Percentiles rank a stretch among this genome's conserved stretches.
Conservation (phyloP, 768 basidiomycete genomes). For the Amanita pseudoporphyria region DNA sequence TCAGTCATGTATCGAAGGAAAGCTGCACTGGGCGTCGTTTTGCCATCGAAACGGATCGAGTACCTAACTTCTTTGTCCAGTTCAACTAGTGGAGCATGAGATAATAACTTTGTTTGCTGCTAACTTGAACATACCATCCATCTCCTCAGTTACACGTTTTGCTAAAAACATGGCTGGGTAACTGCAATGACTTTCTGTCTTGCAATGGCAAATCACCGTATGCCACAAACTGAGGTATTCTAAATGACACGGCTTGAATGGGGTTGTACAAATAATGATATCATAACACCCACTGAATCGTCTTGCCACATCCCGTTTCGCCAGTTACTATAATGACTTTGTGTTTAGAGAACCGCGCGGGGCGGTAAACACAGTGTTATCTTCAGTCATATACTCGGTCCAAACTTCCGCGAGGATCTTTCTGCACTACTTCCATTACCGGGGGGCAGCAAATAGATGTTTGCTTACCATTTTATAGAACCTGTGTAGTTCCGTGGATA, state of each 20-base stretch:
- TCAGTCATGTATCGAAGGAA: constrained; percentile 96
- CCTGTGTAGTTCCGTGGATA: constrained; percentile 75
- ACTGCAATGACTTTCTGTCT: neutral
- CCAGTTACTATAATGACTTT: constrained; percentile 83
- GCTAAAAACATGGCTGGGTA: neutral
- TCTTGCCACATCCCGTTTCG: constrained; percentile 89
- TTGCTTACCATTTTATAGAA: constrained; percentile 51
- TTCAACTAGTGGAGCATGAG: constrained; percentile 37
- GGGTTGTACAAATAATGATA: neutral
- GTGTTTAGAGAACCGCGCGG: constrained; percentile 45
- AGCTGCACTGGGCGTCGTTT: constrained; percentile 69
- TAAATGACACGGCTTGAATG: neutral
- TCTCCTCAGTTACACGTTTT: constrained; percentile 17
- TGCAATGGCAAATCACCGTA: neutral
- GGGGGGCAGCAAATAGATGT: neutral
- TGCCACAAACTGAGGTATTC: neutral
- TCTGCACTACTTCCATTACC: neutral
- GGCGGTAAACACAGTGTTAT: constrained; percentile 5
- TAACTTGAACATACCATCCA: constrained; percentile 58
- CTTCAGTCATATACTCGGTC: constrained; percentile 20
- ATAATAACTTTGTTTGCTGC: neutral
- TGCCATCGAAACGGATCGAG: constrained; percentile 69
- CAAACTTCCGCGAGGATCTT: neutral
- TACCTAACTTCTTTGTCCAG: constrained; percentile 72
- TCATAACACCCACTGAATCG: constrained; percentile 64